A percentile compares a stretch with the other conserved stretches of the same genome.
These are phyloP conservation scores for Backusella parvicylindrica DNA, from an alignment of 192 early-diverging fungal genomes.

Conservation along the genomic window DNA sequence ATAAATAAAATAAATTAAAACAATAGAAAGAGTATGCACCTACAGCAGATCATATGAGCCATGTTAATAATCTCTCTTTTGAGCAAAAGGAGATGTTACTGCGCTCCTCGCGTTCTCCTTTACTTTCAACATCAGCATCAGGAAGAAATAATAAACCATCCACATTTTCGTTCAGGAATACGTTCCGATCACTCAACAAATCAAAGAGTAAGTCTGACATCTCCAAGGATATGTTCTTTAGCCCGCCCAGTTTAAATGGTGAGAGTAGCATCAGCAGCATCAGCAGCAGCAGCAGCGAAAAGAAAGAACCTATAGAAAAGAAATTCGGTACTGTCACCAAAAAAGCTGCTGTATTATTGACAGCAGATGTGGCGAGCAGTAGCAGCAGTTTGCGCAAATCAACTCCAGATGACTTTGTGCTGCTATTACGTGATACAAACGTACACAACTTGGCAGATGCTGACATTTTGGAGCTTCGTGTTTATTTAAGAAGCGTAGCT, in stretches of 20 bases:
- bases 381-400: background rate
- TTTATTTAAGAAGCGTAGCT: conserved; percentile 26
- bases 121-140: background rate
- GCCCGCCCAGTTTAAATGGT: background rate
- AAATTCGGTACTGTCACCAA: background rate
- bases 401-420: conserved; percentile 24
- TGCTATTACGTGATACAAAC: conserved; percentile 1
- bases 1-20: background rate
- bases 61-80: conserved; percentile 16
- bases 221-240: background rate
- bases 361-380: background rate
- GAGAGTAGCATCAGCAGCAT: background rate
- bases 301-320: background rate
- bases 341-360: background rate
- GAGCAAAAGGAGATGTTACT: conserved; percentile 25
- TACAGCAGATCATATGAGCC: conserved; percentile 14
- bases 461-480: conserved; percentile 25
- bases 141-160: conserved; percentile 12
- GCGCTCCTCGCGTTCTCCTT: conserved; percentile 10
- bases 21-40: conserved; percentile 27
- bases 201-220: background rate
- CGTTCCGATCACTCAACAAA: background rate
- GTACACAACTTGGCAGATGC: conserved; percentile 22
- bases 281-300: background rate
- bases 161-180: conserved; percentile 14